These are phyloP conservation scores for Thielaviopsis musarum DNA, from an alignment of 2,329 filamentous ascomycete species.

Conservation along the genomic window DNA sequence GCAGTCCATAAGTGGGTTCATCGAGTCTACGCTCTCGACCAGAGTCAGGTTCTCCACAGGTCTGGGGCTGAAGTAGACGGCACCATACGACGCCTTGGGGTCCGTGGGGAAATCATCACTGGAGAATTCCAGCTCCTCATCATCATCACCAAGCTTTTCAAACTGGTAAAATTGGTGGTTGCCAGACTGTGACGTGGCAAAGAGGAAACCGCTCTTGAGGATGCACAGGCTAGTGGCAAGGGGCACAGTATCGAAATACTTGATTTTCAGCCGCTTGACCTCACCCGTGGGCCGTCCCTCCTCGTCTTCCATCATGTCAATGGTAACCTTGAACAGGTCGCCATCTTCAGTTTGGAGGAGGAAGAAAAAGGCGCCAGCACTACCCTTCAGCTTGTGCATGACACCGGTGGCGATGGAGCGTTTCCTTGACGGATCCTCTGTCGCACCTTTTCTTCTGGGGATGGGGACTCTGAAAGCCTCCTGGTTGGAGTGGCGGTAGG, in stretches of 20 bases:
- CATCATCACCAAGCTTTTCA: slow-evolving; percentile 89
- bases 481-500: slow-evolving; percentile 92
- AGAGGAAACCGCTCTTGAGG: slow-evolving; percentile 88
- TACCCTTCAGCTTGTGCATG: slow-evolving; percentile 88
- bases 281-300: slow-evolving; percentile 64
- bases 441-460: slow-evolving; percentile 68
- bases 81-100: slow-evolving; percentile 50
- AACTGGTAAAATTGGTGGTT: slow-evolving; percentile 96
- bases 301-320: slow-evolving; percentile 76
- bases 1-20: slow-evolving; percentile 84
- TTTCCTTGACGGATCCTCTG: slow-evolving; percentile 84
- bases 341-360: slow-evolving; percentile 91
- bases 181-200: slow-evolving; percentile 79
- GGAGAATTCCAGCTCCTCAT: slow-evolving; percentile 70
- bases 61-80: slow-evolving; percentile 73
- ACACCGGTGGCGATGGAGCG: slow-evolving; percentile 75
- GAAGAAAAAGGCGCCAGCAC: slow-evolving; percentile 83
- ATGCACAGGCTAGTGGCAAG: slow-evolving; percentile 78
- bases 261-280: slow-evolving; percentile 73
- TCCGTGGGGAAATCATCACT: slow-evolving; percentile 74
- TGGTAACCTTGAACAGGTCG: slow-evolving; percentile 92
- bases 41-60: slow-evolving; percentile 66
- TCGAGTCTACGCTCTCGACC: slow-evolving; percentile 69
- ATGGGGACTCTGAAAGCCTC: slow-evolving; percentile 79
- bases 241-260: slow-evolving; percentile 95